Percentiles rank a stretch among this genome's conserved stretches.
Conservation (phyloP, 75 land plant genomes). For the Selaginella tamariscina region DNA sequence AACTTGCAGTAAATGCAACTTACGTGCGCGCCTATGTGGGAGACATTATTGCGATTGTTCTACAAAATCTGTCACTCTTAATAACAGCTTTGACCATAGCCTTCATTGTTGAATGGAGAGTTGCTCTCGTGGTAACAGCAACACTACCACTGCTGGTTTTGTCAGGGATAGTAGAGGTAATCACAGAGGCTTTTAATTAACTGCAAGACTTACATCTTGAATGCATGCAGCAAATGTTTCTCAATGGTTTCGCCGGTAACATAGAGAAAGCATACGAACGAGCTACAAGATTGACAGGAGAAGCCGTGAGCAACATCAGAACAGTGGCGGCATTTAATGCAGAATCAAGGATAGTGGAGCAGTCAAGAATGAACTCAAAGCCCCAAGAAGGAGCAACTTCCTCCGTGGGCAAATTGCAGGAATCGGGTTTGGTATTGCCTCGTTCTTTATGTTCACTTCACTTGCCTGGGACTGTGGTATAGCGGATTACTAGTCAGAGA, state of each 20-base stretch:
- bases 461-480: constrained; percentile 87
- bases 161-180: constrained; percentile 75
- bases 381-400: constrained; percentile 45
- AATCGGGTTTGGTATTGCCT: constrained; percentile 66
- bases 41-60: constrained; percentile 63
- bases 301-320: constrained; percentile 79
- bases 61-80: constrained; percentile 70
- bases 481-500: constrained; percentile 54
- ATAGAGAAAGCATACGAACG: constrained; percentile 74
- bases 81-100: constrained; percentile 72
- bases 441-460: constrained; percentile 55
- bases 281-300: constrained; percentile 82
- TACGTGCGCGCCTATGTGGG: constrained; percentile 75
- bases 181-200: not conserved
- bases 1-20: constrained; percentile 65
- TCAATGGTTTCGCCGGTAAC: constrained; percentile 81
- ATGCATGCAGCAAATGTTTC: constrained; percentile 52
- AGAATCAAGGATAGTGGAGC: constrained; percentile 61
- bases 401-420: constrained; percentile 71
- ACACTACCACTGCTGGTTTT: constrained; percentile 78
- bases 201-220: not conserved
- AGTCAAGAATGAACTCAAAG: constrained; percentile 45
- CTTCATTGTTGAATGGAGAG: constrained; percentile 70
- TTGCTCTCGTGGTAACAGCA: constrained; percentile 60
- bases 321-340: constrained; percentile 91